Base-by-base conservation (phyloP, 2,329 filamentous ascomycete species). In the Apiospora marii region DNA sequence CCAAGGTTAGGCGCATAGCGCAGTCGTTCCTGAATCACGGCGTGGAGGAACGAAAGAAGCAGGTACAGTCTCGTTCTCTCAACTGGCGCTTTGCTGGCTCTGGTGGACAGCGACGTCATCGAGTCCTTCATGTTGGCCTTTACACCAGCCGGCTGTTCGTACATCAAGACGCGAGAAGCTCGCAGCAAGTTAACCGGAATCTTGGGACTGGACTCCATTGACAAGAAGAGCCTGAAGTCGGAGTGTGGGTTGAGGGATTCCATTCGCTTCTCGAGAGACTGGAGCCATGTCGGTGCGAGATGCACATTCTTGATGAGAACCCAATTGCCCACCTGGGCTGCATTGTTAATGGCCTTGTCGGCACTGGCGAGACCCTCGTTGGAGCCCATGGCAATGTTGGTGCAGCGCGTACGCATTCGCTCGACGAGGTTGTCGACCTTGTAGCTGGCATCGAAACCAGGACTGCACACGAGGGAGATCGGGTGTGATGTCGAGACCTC, bases 271-370 rank as follows among this genome's bases (percentile, higher is more conserved):
- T 99, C 96, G 22, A 99, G 89, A 79, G 95, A 98, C 83, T 98
- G 96, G 44, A 99, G 87, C 97, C 97, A 99, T 16, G 94, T 94
- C 1, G 96, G 95, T 43, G 96, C 95, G 74, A 99, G 89, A 83
- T 99, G 96, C 27, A 99, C 96, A 85, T 99, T 99, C 90, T 99
- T 99, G 88, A 99, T 92, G 74, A 99, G 89, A 13, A 99, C 97
- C 96, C 96, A 99, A 37, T 92, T 94, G 76, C 96, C 96, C 22
- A 92, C 93, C 72, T 97, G 94, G 6, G 96, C 96, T 13, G 96
- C 96, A 78, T 95, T 94, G 83, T 91, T 93, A 80, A 99, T 95
- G 43, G 97, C 96, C 84, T 98, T 98, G 87, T 99, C 96, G 24
- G 96, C 96, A 74, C 92, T 96, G 72, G 95, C 92, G 24, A 97